Evolutionary conservation across 129 eudicot genomes (phyloP), one percentile per base, ranked within the genome.

Genomic region (Glebionis coronaria): DNA sequence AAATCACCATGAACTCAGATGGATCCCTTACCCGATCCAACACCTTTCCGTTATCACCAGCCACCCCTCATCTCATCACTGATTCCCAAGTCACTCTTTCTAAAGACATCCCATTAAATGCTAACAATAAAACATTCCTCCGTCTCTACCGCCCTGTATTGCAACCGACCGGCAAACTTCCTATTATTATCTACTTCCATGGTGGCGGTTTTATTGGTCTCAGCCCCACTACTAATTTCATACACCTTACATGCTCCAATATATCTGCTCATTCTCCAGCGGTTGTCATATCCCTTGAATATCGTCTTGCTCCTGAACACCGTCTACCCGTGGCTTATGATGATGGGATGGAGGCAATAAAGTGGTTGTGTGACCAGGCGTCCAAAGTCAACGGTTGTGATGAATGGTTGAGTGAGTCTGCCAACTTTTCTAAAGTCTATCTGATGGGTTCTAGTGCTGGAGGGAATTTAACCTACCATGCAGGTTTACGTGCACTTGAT

Each of bases 91-190:
- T 50, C 28, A 51, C 74, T 65, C 78, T 88, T 50, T 88, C 94
- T 67, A 85, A 85, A 71, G 96, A 91, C 78, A 56, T 91, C 0
- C 84, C 74, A 28, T 83, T 85, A 23, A 83, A 88, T 77, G 54
- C 83, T 42, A 5, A 82, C 58, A 73, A 60, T 56, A 38, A 50
- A 60, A 85, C 88, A 70, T 88, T 81, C 83, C 70, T 91, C 63
- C 96, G 96, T 73, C 86, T 91, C 76, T 91, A 57, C 68, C 87
- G 84, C 61, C 97, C 97, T 4, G 25, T 55, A 9, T 9, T 55
- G 15, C 64, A 63, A 12, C n/a, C 59, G 31, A 29, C 68, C 78
- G 7, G 67, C 79, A 4, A 28, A 29, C 5, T 29, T 29, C 35
- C 6, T 29, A 29, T 84, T 18, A 23, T 23, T 2, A 1, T 23